Evolutionary conservation across 2,329 filamentous ascomycete species (phyloP), one percentile per base, ranked within the genome.

Genomic region (Diatrype stigma): DNA sequence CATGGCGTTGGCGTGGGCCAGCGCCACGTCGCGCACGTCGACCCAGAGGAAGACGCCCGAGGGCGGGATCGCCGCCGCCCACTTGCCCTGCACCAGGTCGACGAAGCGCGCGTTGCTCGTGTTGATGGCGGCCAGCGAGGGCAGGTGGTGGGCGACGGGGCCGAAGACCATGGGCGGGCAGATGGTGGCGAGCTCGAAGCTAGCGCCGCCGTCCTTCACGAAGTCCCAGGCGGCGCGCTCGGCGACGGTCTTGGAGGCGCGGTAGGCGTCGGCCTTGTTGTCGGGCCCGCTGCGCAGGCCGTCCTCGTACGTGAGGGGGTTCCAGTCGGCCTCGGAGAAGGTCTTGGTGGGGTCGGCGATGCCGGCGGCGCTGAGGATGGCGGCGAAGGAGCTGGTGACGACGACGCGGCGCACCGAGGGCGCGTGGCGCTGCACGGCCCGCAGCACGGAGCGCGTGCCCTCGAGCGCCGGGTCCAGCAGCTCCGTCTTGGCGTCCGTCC

Each of bases 341-440:
- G 65, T 66, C 34, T 69, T 70, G 28, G 46, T 54, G 0, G 73
- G 65, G 62, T 79, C 70, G 2, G 48, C 46, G 10, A 74, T 51
- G 44, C 65, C 63, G 16, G 61, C 56, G 37, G 70, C 68, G 53
- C 74, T 63, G 16, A 81, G 44, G 57, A 82, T 74, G 54, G 78
- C 71, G 19, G 79, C 79, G 63, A 82, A 81, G 32, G 78, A 81
- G 35, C 75, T 78, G 16, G 79, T 82, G 45, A 85, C 66, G 50
- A 87, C 84, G 14, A 95, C 86, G 53, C 85, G 80, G 71, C 85
- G 89, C 48, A 95, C 87, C 6, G 57, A 56, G 0, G 78, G 79
- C 1, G 78, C 63, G 65, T 80, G 56, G 54, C 74, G 73, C 61
- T 86, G 83, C 55, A 93, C 77, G 17, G 88, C 84, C 57, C 85